These are phyloP conservation scores for Baeospora myosura DNA, from an alignment of 1,284 basidiomycete genomes.

Conservation along the genomic window DNA sequence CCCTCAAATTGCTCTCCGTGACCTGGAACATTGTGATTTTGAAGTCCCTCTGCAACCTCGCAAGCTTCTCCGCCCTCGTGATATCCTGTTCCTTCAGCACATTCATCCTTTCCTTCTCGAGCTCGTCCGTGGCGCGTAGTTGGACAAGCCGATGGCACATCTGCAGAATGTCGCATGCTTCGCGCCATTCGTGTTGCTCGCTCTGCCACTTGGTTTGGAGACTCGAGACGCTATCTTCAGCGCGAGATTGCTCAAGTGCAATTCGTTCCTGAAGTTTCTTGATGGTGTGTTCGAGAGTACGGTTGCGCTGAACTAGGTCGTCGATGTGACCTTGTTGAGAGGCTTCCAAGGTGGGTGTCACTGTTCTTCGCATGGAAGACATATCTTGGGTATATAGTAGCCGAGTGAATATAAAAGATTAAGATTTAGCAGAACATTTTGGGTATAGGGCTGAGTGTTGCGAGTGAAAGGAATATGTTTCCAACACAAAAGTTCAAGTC, in stretches of 20 bases:
- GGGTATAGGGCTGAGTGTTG: too few relatives aligned
- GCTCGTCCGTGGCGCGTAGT: slow-evolving; percentile 40
- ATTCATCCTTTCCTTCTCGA: slow-evolving; percentile 44
- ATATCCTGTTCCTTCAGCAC: slow-evolving; percentile 46
- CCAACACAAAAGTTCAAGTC: too few relatives aligned
- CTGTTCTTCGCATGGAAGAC: slow-evolving; percentile 20
- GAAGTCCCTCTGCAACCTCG: slow-evolving; percentile 52
- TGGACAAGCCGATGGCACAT: slow-evolving; percentile 57
- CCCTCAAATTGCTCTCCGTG: slow-evolving; percentile 51
- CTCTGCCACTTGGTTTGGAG: slow-evolving; percentile 41
- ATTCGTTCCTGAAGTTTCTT: slow-evolving; percentile 43
- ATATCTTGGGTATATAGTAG: too few relatives aligned
- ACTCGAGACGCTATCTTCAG: slow-evolving; percentile 34
- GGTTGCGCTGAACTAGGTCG: slow-evolving; percentile 58
- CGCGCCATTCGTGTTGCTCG: slow-evolving; percentile 51
- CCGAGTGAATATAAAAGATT: too few relatives aligned
- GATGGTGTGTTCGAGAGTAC: slow-evolving; percentile 50
- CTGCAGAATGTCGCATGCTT: slow-evolving; percentile 55
- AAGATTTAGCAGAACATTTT: too few relatives aligned
- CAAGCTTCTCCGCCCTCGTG: slow-evolving; percentile 45
- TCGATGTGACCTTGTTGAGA: slow-evolving; percentile 59
- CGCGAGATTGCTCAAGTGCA: slow-evolving; percentile 34
- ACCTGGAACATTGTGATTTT: slow-evolving; percentile 57
- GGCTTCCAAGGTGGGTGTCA: slow-evolving; percentile 39
- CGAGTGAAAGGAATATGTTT: too few relatives aligned